These are phyloP conservation scores for Rhodotorula diobovata DNA, from an alignment of 768 basidiomycete species.

Conservation along the genomic window DNA sequence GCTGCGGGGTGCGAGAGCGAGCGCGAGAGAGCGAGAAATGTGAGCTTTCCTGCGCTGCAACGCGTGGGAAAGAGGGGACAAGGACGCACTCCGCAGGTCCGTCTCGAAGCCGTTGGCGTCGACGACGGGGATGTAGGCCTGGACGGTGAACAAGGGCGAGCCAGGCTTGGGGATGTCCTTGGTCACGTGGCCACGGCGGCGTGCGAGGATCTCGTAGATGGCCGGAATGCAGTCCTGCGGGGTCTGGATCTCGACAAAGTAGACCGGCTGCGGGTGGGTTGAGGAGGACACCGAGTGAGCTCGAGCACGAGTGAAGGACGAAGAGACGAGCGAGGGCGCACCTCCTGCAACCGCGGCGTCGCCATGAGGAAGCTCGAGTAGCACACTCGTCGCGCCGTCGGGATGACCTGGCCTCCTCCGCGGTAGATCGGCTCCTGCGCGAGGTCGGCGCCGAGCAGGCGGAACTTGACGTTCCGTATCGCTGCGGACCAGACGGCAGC, in stretches of 20 bases:
- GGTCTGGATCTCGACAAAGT: slow-evolving; percentile 98
- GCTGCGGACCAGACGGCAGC: slow-evolving; percentile 53
- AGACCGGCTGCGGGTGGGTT: slow-evolving; percentile 97
- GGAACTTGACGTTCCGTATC: slow-evolving; percentile 98
- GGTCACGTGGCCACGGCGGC: slow-evolving; percentile 97
- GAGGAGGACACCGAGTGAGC: slow-evolving; percentile 44
- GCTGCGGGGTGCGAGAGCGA: slow-evolving; percentile 46
- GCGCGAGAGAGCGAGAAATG: background rate
- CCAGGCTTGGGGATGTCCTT: slow-evolving; percentile 97
- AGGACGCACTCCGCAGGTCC: slow-evolving; percentile 64
- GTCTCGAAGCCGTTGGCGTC: slow-evolving; percentile 99
- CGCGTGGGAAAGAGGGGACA: background rate
- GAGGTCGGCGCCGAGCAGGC: slow-evolving; percentile 82
- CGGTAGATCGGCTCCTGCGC: slow-evolving; percentile 96
- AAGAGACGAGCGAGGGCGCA: slow-evolving; percentile 42
- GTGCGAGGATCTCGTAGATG: slow-evolving; percentile 96
- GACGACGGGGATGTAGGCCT: slow-evolving; percentile 95
- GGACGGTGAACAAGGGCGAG: slow-evolving; percentile 94
- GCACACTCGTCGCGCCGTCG: slow-evolving; percentile 96
- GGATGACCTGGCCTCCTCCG: slow-evolving; percentile 96
- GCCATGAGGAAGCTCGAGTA: slow-evolving; percentile 99
- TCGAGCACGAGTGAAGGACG: background rate
- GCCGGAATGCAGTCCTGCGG: slow-evolving; percentile 98
- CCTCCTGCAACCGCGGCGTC: slow-evolving; percentile 43
- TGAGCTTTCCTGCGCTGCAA: background rate